Evolutionary conservation across 495 filamentous ascomycete genomes (phyloP), one percentile per base, ranked within the genome.

Genomic region (Rhypophila decipiens): DNA sequence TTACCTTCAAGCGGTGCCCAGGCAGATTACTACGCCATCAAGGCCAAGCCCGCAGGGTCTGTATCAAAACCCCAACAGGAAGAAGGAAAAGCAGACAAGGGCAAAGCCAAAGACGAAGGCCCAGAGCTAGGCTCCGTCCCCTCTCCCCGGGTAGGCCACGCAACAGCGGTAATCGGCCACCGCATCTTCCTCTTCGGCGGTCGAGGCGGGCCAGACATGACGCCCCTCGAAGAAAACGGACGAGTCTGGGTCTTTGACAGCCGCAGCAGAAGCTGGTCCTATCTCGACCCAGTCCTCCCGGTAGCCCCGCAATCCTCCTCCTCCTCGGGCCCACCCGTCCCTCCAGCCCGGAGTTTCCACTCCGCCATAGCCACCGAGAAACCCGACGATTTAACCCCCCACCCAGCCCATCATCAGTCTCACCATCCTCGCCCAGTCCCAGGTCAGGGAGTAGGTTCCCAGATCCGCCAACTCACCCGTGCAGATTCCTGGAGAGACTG

Each of bases 201-300:
- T 9, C 68, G 74, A 33, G 64, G 66, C 44, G 69, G 65, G 0
- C 57, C 61, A 13, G 64, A 70, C 15, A 64, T 69, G 55, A 60
- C 58, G 7, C 64, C 77, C 4, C 66, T 83, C 2, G 65, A 82
- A 42, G 83, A 85, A 53, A 59, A 64, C n/a, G 83, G 83, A 7
- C 68, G 83, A 2, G 71, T 86, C 24, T 86, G 83, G 83, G 63
- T 82, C 11, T 86, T 80, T 57, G 69, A 77, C 61, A 84, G 80
- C 1, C 66, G 72, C 43, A 67, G 68, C 4, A 68, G 75, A 43
- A 57, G 62, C 0, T 86, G 83, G 83, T 66, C 69, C 18, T 68
- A 67, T 43, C 70, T 85, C 11, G 78, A 84, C 56, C 61, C 66
- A 15, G 67, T 65, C n/a, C 35, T 51, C 47, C 13, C 65, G 41